Base-by-base conservation (phyloP, 2,329 filamentous ascomycete species). In the Cytospora chrysosperma region DNA sequence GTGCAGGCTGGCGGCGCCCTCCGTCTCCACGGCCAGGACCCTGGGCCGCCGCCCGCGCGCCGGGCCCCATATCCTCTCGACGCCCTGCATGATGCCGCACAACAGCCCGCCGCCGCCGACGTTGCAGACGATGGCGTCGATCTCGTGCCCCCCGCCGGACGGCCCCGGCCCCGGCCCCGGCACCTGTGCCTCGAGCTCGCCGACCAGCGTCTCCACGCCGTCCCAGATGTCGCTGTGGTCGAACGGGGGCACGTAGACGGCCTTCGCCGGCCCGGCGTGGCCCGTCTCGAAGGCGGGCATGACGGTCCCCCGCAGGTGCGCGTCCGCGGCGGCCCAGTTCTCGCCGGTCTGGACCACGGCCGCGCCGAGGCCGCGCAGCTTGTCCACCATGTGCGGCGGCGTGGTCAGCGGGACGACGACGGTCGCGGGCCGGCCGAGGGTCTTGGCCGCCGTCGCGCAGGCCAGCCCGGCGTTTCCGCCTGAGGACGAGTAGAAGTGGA, bases 381-480 rank as follows among this genome's bases (percentile, higher is more conserved):
- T 91, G 47, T 77, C 76, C 21, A 92, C 79, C 87, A 94, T 91
- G 69, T 87, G 76, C 0, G 81, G 77, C 60, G 86, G 86, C 0
- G 90, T 92, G 9, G 80, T 80, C 3, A 79, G 73, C 0, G 91
- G 91, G 1, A 93, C 87, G 12, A 91, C 88, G 65, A 95, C 88
- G 0, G 90, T 92, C 68, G 85, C 86, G 0, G 83, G 83, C 26
- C 84, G 81, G 12, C 80, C 79, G 7, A 93, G 80, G 1, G 82
- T 80, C 47, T 78, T 78, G 13, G 90, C 88, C 0, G 90, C 89
- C 56, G 86, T 86, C n/a, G 90, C 89, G 67, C 89, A 91, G 0
- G 90, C 91, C 1, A 95, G 83, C 1, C 91, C 91, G 0, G 91
- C 91, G 70, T 95, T 95, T 60, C 91, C 91, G 67, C 89, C 91